Evolutionary conservation across 495 filamentous ascomycete genomes (phyloP), one percentile per base, ranked within the genome.

Genomic region (Tuber borchii): DNA sequence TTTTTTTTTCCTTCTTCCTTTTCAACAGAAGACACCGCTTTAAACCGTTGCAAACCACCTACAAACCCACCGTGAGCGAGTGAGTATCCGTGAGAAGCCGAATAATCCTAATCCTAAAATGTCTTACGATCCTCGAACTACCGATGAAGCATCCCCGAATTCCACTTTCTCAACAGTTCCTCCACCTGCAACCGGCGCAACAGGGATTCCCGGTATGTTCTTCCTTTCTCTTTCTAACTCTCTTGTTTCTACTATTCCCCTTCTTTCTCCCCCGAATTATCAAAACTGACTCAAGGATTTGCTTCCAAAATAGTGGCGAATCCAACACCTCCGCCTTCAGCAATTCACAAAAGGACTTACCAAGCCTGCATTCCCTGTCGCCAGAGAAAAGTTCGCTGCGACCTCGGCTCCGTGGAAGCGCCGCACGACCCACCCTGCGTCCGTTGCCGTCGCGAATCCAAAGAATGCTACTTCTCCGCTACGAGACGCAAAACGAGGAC

Each of bases 391-490:
- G 94, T 97, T 48, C 93, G 94, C 76, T 97, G 94, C 85, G 94
- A 97, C 83, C 87, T 97, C 69, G 94, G 94, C 74, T 93, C 92
- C 84, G 94, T 98, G 80, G 95, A 99, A 85, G 92, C 95, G 76
- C 95, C 95, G 46, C 90, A 94, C 83, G 92, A 95, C 77, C 95
- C 95, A 65, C 96, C 96, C 1, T 99, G 95, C 82, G 92, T 95
- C 75, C 90, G 95, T 83, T 99, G 95, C 84, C 90, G 93, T 39
- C 90, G 95, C 75, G 95, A 99, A 85, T 88, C 76, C 17, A 83
- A 83, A 85, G 91, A 97, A 79, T 99, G 95, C 87, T 95, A 90
- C 87, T 98, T 99, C 87, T 97, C 94, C 77, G 92, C 93, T n/a
- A 98, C 94, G 56, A 88, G 95, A 69, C 89, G 95, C 79, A 98